These are phyloP conservation scores for Penicillium chermesinum DNA, from an alignment of 495 filamentous ascomycete species.

Conservation along the genomic window DNA sequence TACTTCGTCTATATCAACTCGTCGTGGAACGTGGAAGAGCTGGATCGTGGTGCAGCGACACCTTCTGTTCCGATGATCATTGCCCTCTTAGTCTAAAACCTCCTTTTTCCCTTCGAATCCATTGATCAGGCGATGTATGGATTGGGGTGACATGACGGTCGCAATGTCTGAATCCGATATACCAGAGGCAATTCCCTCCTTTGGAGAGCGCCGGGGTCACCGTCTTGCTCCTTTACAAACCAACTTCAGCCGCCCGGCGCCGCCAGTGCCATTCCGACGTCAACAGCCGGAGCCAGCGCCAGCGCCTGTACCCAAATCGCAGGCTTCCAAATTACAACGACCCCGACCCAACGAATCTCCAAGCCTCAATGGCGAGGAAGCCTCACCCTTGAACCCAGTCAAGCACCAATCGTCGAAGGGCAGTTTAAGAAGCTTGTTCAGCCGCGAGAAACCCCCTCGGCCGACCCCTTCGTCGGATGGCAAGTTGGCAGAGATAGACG, in stretches of 20 bases:
- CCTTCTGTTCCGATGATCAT: conserved; percentile 24
- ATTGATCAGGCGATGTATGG: conserved; percentile 1
- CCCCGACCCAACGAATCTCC: conserved; percentile 37
- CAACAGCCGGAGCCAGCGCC: no score
- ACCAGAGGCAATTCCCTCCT: conserved; percentile 19
- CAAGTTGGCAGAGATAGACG: conserved; percentile 35
- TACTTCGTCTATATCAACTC: neutral
- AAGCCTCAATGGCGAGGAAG: conserved; percentile 24
- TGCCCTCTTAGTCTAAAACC: conserved; percentile 13
- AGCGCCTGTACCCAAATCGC: conserved; percentile 1
- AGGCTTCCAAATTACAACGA: conserved; percentile 24
- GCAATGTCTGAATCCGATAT: conserved; percentile 10
- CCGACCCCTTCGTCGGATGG: conserved; percentile 15
- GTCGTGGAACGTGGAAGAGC: no score
- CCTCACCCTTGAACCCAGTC: conserved; percentile 28
- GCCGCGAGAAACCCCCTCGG: conserved; percentile 32
- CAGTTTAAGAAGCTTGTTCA: conserved; percentile 37
- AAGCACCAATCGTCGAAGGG: conserved; percentile 39
- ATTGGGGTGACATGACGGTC: neutral
- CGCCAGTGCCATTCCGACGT: no score
- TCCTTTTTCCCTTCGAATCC: conserved; percentile 14
- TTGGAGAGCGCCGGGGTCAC: conserved; percentile 39
- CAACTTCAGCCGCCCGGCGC: conserved; percentile 35
- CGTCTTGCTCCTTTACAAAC: conserved; percentile 35
- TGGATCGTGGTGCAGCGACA: no score